Evolutionary conservation across 2,329 filamentous ascomycete genomes (phyloP).

Genomic region (Tetracladium maxilliforme): DNA sequence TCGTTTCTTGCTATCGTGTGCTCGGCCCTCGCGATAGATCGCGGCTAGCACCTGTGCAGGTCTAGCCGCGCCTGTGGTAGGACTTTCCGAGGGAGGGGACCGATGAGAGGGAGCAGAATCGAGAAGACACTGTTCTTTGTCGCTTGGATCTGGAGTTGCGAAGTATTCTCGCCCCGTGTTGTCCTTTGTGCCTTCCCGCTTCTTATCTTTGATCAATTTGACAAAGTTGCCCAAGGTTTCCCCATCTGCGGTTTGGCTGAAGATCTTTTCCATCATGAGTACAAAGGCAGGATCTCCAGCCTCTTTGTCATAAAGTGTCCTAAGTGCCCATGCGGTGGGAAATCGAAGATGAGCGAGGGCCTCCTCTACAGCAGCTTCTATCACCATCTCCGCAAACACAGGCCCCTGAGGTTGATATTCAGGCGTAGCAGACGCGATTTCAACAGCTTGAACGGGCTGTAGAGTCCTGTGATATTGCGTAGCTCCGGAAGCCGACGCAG

Average conservation of each 20-base stretch:
- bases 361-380: conserved; percentile 42
- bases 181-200: conserved; percentile 39
- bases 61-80: too few species aligned
- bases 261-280: conserved; percentile 41
- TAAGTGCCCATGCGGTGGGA: conserved; percentile 46
- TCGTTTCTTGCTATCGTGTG: too few species aligned
- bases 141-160: too few species aligned
- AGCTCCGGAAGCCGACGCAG: too few species aligned
- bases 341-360: conserved; percentile 40
- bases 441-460: too few species aligned
- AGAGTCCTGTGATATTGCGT: too few species aligned
- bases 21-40: too few species aligned
- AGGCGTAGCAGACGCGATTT: conserved; percentile 8
- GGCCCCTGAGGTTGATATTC: conserved; percentile 7
- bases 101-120: too few species aligned
- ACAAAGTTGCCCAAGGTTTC: conserved; percentile 35
- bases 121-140: too few species aligned
- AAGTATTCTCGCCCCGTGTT: conserved; percentile 38
- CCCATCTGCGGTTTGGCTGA: conserved; percentile 37
- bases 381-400: conserved; percentile 32
- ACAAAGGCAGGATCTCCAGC: conserved; percentile 34
- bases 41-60: too few species aligned
- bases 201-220: conserved; percentile 34
- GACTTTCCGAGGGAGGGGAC: too few species aligned
- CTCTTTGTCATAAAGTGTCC: conserved; percentile 44